phyloP scores from a whole-genome alignment of 352 stramenopile species.

The Pythium biforme region DNA sequence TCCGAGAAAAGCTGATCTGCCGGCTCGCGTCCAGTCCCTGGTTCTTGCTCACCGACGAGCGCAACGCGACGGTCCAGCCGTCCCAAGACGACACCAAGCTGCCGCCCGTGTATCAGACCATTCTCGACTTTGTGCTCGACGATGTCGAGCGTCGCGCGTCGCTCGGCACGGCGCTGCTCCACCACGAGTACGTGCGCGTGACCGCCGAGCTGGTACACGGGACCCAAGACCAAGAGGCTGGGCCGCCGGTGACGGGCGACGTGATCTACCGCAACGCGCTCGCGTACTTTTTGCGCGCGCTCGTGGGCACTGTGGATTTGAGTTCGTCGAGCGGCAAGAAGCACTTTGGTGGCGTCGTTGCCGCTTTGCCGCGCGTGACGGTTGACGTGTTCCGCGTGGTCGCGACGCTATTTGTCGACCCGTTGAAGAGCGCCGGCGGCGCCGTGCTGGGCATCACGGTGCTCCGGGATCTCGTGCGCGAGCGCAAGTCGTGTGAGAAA shows the following conservation, averaged over 20 bases:
- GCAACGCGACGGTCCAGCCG: slow-evolving; percentile 29
- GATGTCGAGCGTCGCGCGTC: slow-evolving; percentile 49
- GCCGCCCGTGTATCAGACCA: slow-evolving; percentile 60
- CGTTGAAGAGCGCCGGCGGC: slow-evolving; percentile 38
- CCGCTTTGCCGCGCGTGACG: slow-evolving; percentile 53
- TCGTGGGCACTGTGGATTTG: slow-evolving; percentile 52
- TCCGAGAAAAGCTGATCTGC: slow-evolving; percentile 69
- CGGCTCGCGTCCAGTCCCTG: slow-evolving; percentile 62
- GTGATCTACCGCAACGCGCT: slow-evolving; percentile 44
- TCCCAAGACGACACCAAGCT: slow-evolving; percentile 30
- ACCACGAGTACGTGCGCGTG: slow-evolving; percentile 63
- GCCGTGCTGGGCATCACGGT: slow-evolving; percentile 72
- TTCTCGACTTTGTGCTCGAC: slow-evolving; percentile 66
- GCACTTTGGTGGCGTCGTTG: slow-evolving; percentile 56
- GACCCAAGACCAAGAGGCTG: not conserved
- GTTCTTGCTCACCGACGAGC: slow-evolving; percentile 50
- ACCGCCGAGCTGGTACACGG: slow-evolving; percentile 24
- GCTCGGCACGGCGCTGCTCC: slow-evolving; percentile 52
- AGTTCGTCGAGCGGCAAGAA: slow-evolving; percentile 66
- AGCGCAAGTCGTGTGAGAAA: slow-evolving; percentile 52
- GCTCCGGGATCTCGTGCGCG: slow-evolving; percentile 65
- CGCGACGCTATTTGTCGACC: slow-evolving; percentile 39
- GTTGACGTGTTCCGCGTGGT: slow-evolving; percentile 61
- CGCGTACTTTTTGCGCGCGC: slow-evolving; percentile 48
- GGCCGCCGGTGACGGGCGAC: slow-evolving; percentile 19